Base-by-base conservation (phyloP, 176 grass and related monocot species). In the Eleusine indica region DNA sequence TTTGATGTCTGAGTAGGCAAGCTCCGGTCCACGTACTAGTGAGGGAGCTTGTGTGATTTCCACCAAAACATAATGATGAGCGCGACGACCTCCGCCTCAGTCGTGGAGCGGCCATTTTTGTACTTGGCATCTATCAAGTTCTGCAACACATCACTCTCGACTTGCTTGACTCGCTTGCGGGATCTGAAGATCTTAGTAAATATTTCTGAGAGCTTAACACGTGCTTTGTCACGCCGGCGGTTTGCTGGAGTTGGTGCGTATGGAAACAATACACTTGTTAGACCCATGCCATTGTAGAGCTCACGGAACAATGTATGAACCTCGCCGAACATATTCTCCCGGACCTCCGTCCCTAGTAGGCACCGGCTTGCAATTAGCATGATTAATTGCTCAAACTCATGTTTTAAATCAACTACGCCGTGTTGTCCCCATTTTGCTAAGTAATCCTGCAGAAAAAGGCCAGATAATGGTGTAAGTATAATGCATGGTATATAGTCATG, bases 101-200 rank as follows among this genome's bases (percentile, higher is more conserved):
- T 70, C 10, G 68, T 70, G 3, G 68, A 44, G 18, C 68, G 40
- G 9, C 80, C 80, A 61, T 88, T 56, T 48, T n/a, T 90, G 58
- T 90, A 90, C 39, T 38, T 94, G n/a, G 84, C 90, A 29, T 94
- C 64, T 3, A 94, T 75, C 22, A 94, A 85, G 35, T 52, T 83
- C 44, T 93, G 88, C 29, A 93, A 40, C 74, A 89, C 66, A 71
- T 93, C 88, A 25, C 83, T 49, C 16, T 90, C 78, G 15, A 70
- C 67, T 19, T 61, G 15, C 54, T 68, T 9, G 82, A 83, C 10
- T 29, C 72, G 41, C 52, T 41, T 93, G 53, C 88, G 78, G 28
- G 85, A 79, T 6, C 74, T 82, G 40, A 93, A 70, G 21, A 88
- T 88, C 30, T 83, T 42, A 12, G 69, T 86, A 13, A 90, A 86